Percentiles rank a stretch among this genome's conserved stretches.
These are phyloP conservation scores for Glomus cerebriforme DNA, from an alignment of 192 early-diverging fungal genomes.

Conservation along the genomic window DNA sequence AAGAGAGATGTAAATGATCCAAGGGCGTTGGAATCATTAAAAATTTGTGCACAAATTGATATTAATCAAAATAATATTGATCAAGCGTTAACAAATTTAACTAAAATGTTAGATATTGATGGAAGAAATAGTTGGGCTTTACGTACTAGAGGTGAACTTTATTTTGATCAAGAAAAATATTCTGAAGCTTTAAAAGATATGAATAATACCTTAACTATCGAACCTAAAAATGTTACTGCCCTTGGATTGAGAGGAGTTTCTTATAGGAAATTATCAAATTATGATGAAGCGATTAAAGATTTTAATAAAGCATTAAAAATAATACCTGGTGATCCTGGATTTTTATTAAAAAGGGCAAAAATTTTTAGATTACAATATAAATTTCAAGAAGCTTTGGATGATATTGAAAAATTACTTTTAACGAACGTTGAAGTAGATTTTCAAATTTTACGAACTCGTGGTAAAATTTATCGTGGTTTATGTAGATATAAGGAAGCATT, in stretches of 20 bases:
- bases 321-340: background rate
- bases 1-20: background rate
- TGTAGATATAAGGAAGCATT: constrained; percentile 15
- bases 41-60: constrained; percentile 10
- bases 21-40: background rate
- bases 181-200: background rate
- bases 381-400: background rate
- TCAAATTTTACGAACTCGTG: background rate
- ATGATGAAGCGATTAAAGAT: constrained; percentile 21
- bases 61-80: background rate
- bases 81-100: background rate
- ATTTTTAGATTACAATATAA: background rate
- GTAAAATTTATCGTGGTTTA: constrained; percentile 1
- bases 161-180: background rate
- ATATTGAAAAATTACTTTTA: constrained; percentile 6
- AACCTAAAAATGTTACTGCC: background rate
- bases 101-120: background rate
- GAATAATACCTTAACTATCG: background rate
- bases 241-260: background rate
- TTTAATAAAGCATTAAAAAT: background rate
- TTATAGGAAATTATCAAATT: background rate
- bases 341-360: background rate
- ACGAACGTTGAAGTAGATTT: background rate
- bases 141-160: background rate
- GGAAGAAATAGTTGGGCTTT: background rate